These are phyloP conservation scores for Alternaria rosae DNA, from an alignment of 2,329 filamentous ascomycete genomes.

Conservation along the genomic window DNA sequence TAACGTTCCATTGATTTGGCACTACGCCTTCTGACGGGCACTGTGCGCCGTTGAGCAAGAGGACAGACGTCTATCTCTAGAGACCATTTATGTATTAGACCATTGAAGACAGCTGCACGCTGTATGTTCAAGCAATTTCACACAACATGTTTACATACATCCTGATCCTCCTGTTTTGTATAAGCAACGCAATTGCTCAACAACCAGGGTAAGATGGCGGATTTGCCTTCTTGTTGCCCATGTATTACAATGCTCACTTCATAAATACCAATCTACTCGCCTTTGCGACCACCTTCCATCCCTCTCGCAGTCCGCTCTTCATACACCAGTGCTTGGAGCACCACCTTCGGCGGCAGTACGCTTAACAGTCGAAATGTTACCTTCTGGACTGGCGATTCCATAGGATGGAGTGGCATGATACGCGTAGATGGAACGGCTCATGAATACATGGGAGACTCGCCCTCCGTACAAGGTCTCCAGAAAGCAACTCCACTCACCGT, in stretches of 20 bases:
- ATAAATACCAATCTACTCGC: background rate
- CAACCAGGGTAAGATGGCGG: background rate
- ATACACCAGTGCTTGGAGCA: constrained; percentile 4
- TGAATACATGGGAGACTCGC: constrained; percentile 5
- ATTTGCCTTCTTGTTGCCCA: background rate
- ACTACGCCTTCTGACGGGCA: background rate
- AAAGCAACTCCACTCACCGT: background rate
- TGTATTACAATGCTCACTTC: background rate
- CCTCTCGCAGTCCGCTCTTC: background rate
- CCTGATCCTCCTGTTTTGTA: background rate
- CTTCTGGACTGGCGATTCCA: background rate
- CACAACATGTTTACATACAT: background rate
- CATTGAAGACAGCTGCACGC: background rate
- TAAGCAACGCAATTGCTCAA: background rate
- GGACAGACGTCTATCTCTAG: background rate
- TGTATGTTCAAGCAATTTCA: background rate
- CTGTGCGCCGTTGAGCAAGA: background rate
- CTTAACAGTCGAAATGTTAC: constrained; percentile 1
- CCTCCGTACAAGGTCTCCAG: background rate
- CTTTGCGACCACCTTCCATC: background rate
- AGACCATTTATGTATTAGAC: background rate
- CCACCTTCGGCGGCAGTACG: background rate
- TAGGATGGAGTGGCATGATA: constrained; percentile 3
- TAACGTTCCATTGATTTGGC: background rate
- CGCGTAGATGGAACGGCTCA: background rate